Percentiles rank a stretch among this genome's conserved stretches.
Evolutionary conservation across 768 basidiomycete species (phyloP).

Genomic region (Boletus pseudo-olivaceus): DNA sequence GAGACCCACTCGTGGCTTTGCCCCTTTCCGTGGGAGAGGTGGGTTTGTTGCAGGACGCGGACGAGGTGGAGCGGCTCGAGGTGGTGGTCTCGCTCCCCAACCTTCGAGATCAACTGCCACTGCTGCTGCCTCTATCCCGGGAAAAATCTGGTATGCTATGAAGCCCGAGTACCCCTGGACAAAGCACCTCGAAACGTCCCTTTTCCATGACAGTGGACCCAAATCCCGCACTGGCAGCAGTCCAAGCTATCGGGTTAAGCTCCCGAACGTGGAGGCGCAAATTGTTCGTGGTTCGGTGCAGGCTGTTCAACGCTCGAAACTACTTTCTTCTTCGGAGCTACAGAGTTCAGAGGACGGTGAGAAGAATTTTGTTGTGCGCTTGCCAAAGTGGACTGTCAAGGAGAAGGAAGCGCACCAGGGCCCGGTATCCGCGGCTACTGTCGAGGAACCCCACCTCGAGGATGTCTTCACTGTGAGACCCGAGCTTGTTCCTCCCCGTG

Average conservation of each 20-base stretch:
- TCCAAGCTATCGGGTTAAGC: conserved; percentile 55
- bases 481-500: conserved; percentile 35
- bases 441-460: conserved; percentile 43
- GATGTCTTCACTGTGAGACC: conserved; percentile 60
- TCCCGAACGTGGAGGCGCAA: conserved; percentile 48
- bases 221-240: conserved; percentile 58
- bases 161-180: conserved; percentile 84
- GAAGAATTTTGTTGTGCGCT: conserved; percentile 48
- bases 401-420: conserved; percentile 26
- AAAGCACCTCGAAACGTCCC: conserved; percentile 73
- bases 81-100: conserved; percentile 37
- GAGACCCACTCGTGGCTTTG: conserved; percentile 33
- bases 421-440: conserved; percentile 21
- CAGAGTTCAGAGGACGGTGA: conserved; percentile 41
- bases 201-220: conserved; percentile 59
- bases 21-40: conserved; percentile 45
- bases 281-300: conserved; percentile 41
- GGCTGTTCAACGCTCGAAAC: conserved; percentile 6
- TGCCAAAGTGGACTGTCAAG: conserved; percentile 44
- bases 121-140: conserved; percentile 28
- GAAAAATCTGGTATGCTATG: conserved; percentile 64
- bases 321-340: conserved; percentile 18
- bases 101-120: conserved; percentile 30
- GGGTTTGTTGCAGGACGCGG: conserved; percentile 40
- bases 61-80: conserved; percentile 46